Conservation (phyloP, 1,284 basidiomycete genomes). For the Bjerkandera adusta region DNA sequence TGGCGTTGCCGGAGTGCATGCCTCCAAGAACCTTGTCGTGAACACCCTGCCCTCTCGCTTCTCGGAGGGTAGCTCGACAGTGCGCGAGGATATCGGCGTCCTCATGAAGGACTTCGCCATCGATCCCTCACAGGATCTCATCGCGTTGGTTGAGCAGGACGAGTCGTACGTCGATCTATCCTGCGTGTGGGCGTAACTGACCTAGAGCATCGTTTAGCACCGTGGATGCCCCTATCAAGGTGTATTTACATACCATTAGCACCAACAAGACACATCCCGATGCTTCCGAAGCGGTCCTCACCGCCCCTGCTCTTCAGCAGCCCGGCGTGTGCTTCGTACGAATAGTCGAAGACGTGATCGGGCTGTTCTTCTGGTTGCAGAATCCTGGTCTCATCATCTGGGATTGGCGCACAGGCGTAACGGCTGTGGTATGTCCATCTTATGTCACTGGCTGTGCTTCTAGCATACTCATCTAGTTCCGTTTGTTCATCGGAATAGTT, state of each 20-base stretch:
- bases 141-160: slow-evolving; percentile 43
- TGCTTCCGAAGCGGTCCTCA: slow-evolving; percentile 23
- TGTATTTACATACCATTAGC: slow-evolving; percentile 40
- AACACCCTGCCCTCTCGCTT: slow-evolving; percentile 38
- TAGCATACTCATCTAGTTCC: background rate
- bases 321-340: slow-evolving; percentile 40
- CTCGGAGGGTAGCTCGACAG: slow-evolving; percentile 21
- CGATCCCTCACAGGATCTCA: slow-evolving; percentile 61
- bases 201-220: background rate
- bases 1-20: slow-evolving; percentile 13
- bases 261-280: slow-evolving; percentile 40
- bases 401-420: slow-evolving; percentile 50
- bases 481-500: slow-evolving; percentile 22
- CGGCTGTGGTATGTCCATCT: slow-evolving; percentile 40
- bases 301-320: slow-evolving; percentile 29
- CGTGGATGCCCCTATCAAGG: slow-evolving; percentile 9
- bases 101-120: slow-evolving; percentile 55
- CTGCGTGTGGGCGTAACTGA: background rate
- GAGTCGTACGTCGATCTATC: slow-evolving; percentile 15
- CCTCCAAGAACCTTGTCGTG: slow-evolving; percentile 34
- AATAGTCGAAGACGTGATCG: slow-evolving; percentile 51
- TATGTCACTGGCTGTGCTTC: background rate
- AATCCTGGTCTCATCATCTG: slow-evolving; percentile 43
- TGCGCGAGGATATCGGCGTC: slow-evolving; percentile 40
- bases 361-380: slow-evolving; percentile 39